Conservation (phyloP, 2,329 filamentous ascomycete species). For the Aureobasidium sp. region DNA sequence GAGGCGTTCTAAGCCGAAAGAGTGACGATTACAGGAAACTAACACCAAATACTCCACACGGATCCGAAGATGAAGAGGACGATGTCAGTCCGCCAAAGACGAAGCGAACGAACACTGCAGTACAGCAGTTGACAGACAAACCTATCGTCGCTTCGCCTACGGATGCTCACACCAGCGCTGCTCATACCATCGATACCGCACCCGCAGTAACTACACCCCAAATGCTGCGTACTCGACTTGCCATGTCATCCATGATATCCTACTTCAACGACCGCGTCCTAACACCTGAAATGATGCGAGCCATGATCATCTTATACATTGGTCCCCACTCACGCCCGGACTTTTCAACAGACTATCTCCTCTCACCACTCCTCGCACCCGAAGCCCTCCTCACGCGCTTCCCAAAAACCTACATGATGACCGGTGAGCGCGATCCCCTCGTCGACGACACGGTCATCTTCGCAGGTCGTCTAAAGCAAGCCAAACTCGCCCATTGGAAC, state of each 20-base stretch:
- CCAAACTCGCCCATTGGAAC: slow-evolving; percentile 53
- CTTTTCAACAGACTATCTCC: slow-evolving; percentile 81
- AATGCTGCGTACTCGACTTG: slow-evolving; percentile 70
- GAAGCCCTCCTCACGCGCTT: slow-evolving; percentile 77
- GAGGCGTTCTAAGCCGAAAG: slow-evolving; percentile 72
- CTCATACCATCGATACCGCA: slow-evolving; percentile 28
- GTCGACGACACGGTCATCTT: slow-evolving; percentile 98
- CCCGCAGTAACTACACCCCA: slow-evolving; percentile 32
- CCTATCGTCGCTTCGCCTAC: slow-evolving; percentile 1
- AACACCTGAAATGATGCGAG: slow-evolving; percentile 95
- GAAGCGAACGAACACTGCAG: neutral
- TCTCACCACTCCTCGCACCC: slow-evolving; percentile 83
- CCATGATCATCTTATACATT: slow-evolving; percentile 97
- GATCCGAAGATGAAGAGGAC: slow-evolving; percentile 65
- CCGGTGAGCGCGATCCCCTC: slow-evolving; percentile 87
- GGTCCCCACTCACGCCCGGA: slow-evolving; percentile 89
- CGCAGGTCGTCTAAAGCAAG: slow-evolving; percentile 75
- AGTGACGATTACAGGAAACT: slow-evolving; percentile 80
- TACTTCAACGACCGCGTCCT: slow-evolving; percentile 95
- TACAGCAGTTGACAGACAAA: slow-evolving; percentile 20
- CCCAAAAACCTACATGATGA: slow-evolving; percentile 88
- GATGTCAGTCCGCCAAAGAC: slow-evolving; percentile 13
- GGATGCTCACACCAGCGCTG: slow-evolving; percentile 22
- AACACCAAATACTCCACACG: slow-evolving; percentile 70
- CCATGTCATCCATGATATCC: slow-evolving; percentile 93